Conservation (phyloP, 2,329 filamentous ascomycete genomes). For the Cercospora sojina region DNA sequence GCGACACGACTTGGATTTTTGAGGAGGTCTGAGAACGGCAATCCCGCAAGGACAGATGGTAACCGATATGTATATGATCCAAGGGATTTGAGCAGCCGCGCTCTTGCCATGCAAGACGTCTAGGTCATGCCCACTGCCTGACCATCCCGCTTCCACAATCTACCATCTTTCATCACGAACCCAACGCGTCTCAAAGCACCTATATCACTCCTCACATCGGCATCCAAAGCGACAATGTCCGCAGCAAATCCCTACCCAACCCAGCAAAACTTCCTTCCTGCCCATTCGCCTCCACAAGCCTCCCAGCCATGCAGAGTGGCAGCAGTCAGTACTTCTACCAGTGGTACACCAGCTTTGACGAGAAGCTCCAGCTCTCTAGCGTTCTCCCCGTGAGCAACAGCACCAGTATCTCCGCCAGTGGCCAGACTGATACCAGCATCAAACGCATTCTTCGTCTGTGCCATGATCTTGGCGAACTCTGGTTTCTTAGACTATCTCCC, state of each 20-base stretch:
- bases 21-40: background rate
- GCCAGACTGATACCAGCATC: constrained; percentile 53
- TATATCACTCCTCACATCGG: constrained; percentile 46
- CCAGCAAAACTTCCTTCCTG: constrained; percentile 54
- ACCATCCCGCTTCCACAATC: constrained; percentile 48
- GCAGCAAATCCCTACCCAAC: constrained; percentile 52
- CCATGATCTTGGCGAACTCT: constrained; percentile 30
- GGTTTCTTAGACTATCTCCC: background rate
- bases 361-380: constrained; percentile 57
- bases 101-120: background rate
- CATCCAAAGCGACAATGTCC: constrained; percentile 53
- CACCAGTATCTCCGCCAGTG: constrained; percentile 56
- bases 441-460: constrained; percentile 47
- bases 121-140: constrained; percentile 9
- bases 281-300: constrained; percentile 54
- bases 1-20: background rate
- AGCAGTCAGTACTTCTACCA: constrained; percentile 52
- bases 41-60: too few species aligned
- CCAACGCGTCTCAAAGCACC: constrained; percentile 49
- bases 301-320: constrained; percentile 57
- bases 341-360: constrained; percentile 51
- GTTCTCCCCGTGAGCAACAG: constrained; percentile 55
- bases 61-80: background rate
- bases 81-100: too few species aligned
- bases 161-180: constrained; percentile 60